A percentile compares a stretch with the other conserved stretches of the same genome.
Evolutionary conservation across 371 early-diverging fungal genomes (phyloP).

Genomic region (Cokeromyces recurvatus): DNA sequence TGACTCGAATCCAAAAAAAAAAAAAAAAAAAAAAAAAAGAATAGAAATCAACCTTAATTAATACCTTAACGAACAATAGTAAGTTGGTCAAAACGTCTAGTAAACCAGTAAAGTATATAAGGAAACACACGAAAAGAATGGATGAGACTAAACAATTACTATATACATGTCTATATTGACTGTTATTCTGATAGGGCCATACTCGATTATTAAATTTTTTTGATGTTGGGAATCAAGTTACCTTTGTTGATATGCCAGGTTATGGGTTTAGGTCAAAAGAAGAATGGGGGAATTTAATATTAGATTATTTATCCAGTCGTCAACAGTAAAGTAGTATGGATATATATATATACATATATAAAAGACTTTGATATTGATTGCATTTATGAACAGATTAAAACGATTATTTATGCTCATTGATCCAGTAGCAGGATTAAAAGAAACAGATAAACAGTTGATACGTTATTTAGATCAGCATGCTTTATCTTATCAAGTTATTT

Average conservation of each 20-base stretch:
- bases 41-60: constrained; percentile 71
- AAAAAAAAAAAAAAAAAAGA: background rate
- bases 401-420: constrained; percentile 66
- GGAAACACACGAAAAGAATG: too few species aligned
- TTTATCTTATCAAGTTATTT: constrained; percentile 56
- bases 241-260: constrained; percentile 82
- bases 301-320: constrained; percentile 54
- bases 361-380: too few species aligned
- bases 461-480: constrained; percentile 53
- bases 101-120: constrained; percentile 64
- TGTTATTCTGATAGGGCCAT: constrained; percentile 50
- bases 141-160: background rate
- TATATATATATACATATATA: too few species aligned
- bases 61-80: constrained; percentile 54
- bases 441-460: constrained; percentile 57
- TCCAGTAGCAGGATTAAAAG: constrained; percentile 64
- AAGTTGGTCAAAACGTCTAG: constrained; percentile 69
- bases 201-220: constrained; percentile 72
- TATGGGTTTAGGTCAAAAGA: constrained; percentile 70
- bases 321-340: constrained; percentile 47
- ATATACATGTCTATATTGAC: background rate
- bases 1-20: too few species aligned
- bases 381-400: constrained; percentile 46
- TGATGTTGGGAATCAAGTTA: constrained; percentile 48
- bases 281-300: constrained; percentile 72